Base-by-base conservation (phyloP, 2,329 filamentous ascomycete species). In the Orbilia blumenaviensis region DNA sequence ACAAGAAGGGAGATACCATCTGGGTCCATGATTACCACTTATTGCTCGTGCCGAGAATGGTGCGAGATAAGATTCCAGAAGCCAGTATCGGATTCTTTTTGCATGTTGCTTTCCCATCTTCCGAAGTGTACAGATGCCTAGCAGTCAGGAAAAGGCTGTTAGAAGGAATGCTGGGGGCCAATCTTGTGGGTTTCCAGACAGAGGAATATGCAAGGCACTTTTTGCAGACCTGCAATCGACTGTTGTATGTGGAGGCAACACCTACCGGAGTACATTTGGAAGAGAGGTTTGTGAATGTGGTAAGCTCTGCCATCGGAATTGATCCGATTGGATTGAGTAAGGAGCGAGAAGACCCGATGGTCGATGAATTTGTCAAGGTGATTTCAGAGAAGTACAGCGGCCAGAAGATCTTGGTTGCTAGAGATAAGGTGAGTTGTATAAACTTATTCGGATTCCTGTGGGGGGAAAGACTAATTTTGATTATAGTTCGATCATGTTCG, bases 11-110 rank as follows among this genome's bases (percentile, higher is more conserved):
- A 44, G 95, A 98, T 82, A 89, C 92, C 52, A 91, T 98, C 80
- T 98, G 94, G 94, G 86, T 98, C 48, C 93, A 98, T 82, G 94
- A 98, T 83, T 98, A 98, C 82, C 94, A 98, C 82, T 86, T 98
- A 54, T 87, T 97, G 3, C 86, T 98, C 4, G 92, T 98, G 0
- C 94, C 94, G 2, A 87, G 86, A 52, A 96, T 98, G 92, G 86
- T 98, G 50, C 91, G 94, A 27, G 90, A 96, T 84, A 92, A 94
- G 85, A 86, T 95, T 8, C 94, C 94, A 0, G 93, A 97, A 78
- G 94, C 94, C 14, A 92, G 96, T 84, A 97, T 98, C 80, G 94
- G 94, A 9, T 95, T 98, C 85, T 98, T 97, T 84, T 85, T 98
- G 14, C 94, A 98, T 81, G 93, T 94, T 27, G 93, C 94, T 0